Percentiles rank a stretch among this genome's conserved stretches.
phyloP scores from a whole-genome alignment of 768 basidiomycete species.

The Austroboletus eburneus region DNA sequence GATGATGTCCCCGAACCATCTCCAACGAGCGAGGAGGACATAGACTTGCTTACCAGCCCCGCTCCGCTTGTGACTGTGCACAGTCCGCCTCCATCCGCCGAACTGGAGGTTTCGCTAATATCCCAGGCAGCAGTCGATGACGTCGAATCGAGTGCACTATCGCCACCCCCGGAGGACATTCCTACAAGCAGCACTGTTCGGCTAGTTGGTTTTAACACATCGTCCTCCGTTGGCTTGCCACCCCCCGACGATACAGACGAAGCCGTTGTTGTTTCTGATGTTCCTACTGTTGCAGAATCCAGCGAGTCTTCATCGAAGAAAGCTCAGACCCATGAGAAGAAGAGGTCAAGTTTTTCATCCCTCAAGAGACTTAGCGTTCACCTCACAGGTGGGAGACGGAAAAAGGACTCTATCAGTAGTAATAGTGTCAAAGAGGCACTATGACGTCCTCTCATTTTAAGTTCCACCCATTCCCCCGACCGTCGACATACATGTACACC shows the following conservation, averaged over 20 bases:
- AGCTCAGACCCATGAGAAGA: conserved; percentile 46
- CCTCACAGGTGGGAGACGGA: conserved; percentile 40
- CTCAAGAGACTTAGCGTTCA: conserved; percentile 52
- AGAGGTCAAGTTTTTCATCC: conserved; percentile 46
- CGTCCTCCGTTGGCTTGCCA: conserved; percentile 25
- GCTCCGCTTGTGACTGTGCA: conserved; percentile 31
- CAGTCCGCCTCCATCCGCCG: conserved; percentile 29
- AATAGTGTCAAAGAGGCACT: conserved; percentile 42
- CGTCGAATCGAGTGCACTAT: conserved; percentile 8
- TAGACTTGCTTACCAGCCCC: conserved; percentile 49
- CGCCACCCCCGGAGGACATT: conserved; percentile 11
- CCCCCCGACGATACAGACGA: conserved; percentile 32
- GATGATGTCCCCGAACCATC: conserved; percentile 17
- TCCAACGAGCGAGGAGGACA: conserved; percentile 30
- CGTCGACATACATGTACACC: conserved; percentile 21
- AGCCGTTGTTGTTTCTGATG: conserved; percentile 34
- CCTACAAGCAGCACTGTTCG: conserved; percentile 46
- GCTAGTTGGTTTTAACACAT: conserved; percentile 54
- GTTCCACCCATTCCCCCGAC: too few species aligned
- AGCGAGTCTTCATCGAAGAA: conserved; percentile 25
- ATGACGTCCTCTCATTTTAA: conserved; percentile 18
- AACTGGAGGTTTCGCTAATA: conserved; percentile 5
- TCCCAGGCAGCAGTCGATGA: conserved; percentile 2
- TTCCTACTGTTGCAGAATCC: conserved; percentile 34
- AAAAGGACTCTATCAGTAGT: conserved; percentile 49